Percentiles rank a stretch among this genome's conserved stretches.
Evolutionary conservation across 768 basidiomycete species (phyloP).

Genomic region (Leccinum obscurum): DNA sequence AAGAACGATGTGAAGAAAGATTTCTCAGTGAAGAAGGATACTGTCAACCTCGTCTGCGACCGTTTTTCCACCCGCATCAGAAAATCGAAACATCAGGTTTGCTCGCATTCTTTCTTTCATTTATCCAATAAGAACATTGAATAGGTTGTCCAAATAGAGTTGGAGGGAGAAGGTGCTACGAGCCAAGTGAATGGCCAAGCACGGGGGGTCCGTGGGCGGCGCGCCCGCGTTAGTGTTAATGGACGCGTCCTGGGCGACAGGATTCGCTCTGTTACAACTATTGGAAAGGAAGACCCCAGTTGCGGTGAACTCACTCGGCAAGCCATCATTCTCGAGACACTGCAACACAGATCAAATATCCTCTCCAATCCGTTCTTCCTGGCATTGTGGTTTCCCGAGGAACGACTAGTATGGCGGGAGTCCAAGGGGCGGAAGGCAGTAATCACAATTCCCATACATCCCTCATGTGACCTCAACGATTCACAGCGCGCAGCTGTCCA

Average conservation of each 20-base stretch:
- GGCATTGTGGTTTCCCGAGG: constrained; percentile 29
- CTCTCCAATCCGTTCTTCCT: constrained; percentile 27
- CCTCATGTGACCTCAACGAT: constrained; percentile 17
- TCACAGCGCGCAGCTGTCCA: constrained; percentile 32
- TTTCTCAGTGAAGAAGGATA: constrained; percentile 29
- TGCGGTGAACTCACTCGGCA: constrained; percentile 44
- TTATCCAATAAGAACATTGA: neutral
- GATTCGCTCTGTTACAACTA: constrained; percentile 42
- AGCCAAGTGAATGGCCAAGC: constrained; percentile 21
- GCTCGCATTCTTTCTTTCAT: constrained; percentile 5
- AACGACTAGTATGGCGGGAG: constrained; percentile 18
- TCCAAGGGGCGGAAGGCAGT: neutral
- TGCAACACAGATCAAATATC: constrained; percentile 22
- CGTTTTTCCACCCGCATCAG: constrained; percentile 49
- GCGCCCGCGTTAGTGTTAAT: constrained; percentile 32
- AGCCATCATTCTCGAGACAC: constrained; percentile 20
- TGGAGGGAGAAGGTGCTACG: constrained; percentile 1
- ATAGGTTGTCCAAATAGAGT: constrained; percentile 24
- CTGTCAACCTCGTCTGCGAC: constrained; percentile 35
- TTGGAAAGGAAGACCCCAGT: constrained; percentile 56
- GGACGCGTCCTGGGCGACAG: constrained; percentile 17
- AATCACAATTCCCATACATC: neutral
- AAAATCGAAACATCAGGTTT: constrained; percentile 40
- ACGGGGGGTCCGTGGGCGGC: constrained; percentile 36
- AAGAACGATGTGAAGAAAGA: constrained; percentile 42